These are phyloP conservation scores for Euptelea pleiosperma DNA, from an alignment of 164 flowering plant species.

Conservation along the genomic window DNA sequence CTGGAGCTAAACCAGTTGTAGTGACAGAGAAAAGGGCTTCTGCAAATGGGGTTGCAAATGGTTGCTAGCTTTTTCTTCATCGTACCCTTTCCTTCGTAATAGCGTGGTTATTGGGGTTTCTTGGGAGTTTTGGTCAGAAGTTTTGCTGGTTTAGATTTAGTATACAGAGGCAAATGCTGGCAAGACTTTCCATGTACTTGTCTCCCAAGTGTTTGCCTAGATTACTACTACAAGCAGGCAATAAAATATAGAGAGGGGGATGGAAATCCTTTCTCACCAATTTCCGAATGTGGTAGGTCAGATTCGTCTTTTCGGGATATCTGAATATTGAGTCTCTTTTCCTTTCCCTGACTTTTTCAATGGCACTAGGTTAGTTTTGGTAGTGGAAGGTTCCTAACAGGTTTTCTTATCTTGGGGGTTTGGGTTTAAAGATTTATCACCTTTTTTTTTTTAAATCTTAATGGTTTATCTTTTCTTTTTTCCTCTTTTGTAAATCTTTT, in stretches of 20 bases:
- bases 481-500: constrained; percentile 11
- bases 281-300: too few species aligned
- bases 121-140: constrained; percentile 15
- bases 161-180: constrained; percentile 3
- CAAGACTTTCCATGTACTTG: background rate
- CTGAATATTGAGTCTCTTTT: constrained; percentile 4
- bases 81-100: background rate
- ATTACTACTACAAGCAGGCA: constrained; percentile 1
- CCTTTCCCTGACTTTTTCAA: background rate
- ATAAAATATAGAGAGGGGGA: constrained; percentile 4
- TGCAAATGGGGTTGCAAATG: constrained; percentile 38
- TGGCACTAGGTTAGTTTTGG: constrained; percentile 7
- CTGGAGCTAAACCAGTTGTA: constrained; percentile 30
- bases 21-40: constrained; percentile 31
- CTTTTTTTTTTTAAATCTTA: constrained; percentile 1
- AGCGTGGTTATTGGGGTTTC: constrained; percentile 7
- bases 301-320: background rate
- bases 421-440: constrained; percentile 5
- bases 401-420: background rate
- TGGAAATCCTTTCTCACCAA: too few species aligned
- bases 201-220: background rate
- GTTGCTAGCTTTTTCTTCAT: constrained; percentile 24
- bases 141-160: constrained; percentile 12
- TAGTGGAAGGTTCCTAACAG: constrained; percentile 11
- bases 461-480: background rate